These are phyloP conservation scores for Amniculicola lignicola DNA, from an alignment of 495 filamentous ascomycete species.

Conservation along the genomic window DNA sequence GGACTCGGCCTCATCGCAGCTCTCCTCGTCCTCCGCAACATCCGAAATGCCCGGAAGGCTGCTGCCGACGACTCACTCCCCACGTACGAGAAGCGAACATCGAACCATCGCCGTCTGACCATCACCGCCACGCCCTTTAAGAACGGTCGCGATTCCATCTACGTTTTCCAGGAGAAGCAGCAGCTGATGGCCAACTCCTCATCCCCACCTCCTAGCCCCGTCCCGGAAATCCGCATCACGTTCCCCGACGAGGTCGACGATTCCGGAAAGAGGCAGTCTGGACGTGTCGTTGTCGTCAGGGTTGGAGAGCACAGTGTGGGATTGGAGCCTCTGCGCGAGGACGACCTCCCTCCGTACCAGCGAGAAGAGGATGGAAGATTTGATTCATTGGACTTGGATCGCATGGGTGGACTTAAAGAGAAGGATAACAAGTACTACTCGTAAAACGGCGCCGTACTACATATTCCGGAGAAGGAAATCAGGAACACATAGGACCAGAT, in stretches of 20 bases:
- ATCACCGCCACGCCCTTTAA: slow-evolving; percentile 54
- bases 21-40: slow-evolving; percentile 69
- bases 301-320: slow-evolving; percentile 87
- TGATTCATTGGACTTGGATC: slow-evolving; percentile 88
- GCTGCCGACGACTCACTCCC: slow-evolving; percentile 58
- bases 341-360: slow-evolving; percentile 86
- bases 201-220: slow-evolving; percentile 70
- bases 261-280: slow-evolving; percentile 73
- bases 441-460: neutral
- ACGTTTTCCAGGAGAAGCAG: slow-evolving; percentile 70
- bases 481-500: neutral
- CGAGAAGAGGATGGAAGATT: slow-evolving; percentile 71
- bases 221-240: slow-evolving; percentile 96
- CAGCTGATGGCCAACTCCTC: slow-evolving; percentile 69
- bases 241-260: slow-evolving; percentile 94
- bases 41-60: slow-evolving; percentile 50
- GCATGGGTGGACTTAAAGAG: slow-evolving; percentile 92
- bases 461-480: neutral
- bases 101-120: slow-evolving; percentile 64
- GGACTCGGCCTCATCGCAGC: slow-evolving; percentile 61
- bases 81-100: slow-evolving; percentile 53
- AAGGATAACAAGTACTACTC: slow-evolving; percentile 52
- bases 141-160: slow-evolving; percentile 60
- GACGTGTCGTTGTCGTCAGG: slow-evolving; percentile 84
- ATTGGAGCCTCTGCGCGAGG: slow-evolving; percentile 78